Percentiles rank a stretch among this genome's conserved stretches.
These are phyloP conservation scores for Chytridiales sp. DNA, from an alignment of 371 early-diverging fungal species.

Conservation along the genomic window DNA sequence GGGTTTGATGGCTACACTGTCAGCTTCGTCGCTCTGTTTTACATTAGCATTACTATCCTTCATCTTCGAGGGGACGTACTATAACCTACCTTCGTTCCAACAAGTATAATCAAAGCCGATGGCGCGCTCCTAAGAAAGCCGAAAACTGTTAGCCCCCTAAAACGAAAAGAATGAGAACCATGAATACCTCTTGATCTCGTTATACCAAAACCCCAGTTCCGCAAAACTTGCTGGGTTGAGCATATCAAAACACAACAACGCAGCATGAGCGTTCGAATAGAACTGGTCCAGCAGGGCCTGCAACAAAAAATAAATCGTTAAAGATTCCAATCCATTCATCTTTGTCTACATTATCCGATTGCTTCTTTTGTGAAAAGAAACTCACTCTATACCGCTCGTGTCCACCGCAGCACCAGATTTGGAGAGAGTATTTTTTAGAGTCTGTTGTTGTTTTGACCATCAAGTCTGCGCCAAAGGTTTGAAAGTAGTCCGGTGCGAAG, in stretches of 20 bases:
- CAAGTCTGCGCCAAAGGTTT: constrained; percentile 53
- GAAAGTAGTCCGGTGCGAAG: constrained; percentile 42
- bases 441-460: constrained; percentile 40
- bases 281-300: constrained; percentile 50
- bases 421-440: constrained; percentile 39
- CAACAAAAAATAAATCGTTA: no score
- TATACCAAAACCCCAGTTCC: constrained; percentile 52
- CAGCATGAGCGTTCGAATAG: constrained; percentile 39
- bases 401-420: constrained; percentile 52
- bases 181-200: constrained; percentile 45
- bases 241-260: constrained; percentile 50
- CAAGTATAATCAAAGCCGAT: constrained; percentile 38
- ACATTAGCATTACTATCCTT: neutral
- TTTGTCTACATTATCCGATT: no score
- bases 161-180: neutral
- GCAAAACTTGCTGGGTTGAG: constrained; percentile 38
- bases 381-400: constrained; percentile 54
- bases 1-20: constrained; percentile 36
- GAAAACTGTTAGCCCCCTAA: no score
- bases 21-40: constrained; percentile 45
- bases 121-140: constrained; percentile 31
- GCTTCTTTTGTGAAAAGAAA: no score
- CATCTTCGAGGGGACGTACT: no score
- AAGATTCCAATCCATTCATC: no score
- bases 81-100: constrained; percentile 44